Conservation (phyloP, 2,329 filamentous ascomycete genomes). For the Ceratocystis cacaofunesta region DNA sequence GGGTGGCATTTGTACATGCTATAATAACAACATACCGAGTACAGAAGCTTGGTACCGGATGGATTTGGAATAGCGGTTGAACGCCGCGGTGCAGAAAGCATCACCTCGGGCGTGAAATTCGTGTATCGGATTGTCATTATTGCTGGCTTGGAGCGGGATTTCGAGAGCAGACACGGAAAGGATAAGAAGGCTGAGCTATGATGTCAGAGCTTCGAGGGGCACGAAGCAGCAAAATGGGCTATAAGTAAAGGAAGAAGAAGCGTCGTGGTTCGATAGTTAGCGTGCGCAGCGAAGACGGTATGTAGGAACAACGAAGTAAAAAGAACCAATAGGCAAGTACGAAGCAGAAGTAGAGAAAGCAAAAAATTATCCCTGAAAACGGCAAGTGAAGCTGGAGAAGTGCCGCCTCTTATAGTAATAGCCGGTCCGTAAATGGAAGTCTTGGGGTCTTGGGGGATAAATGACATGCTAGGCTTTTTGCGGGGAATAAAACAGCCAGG, state of each 20-base stretch:
- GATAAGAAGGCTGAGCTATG: not conserved
- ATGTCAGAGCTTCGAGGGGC: not conserved
- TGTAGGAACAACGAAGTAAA: not conserved
- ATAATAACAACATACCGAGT: slow-evolving; percentile 33
- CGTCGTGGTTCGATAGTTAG: not conserved
- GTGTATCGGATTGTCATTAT: slow-evolving; percentile 55
- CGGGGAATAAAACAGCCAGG: slow-evolving; percentile 17
- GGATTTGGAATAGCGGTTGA: slow-evolving; percentile 56
- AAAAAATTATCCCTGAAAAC: not conserved
- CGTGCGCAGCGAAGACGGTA: not conserved
- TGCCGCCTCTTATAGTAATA: not conserved
- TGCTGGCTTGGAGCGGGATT: not conserved
- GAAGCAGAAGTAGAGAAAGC: too few species aligned
- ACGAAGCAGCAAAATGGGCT: not conserved
- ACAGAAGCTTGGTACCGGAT: slow-evolving; percentile 48
- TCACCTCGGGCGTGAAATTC: slow-evolving; percentile 62
- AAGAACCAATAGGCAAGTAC: too few species aligned
- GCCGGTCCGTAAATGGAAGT: not conserved
- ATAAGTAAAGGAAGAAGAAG: not conserved
- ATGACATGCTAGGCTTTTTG: not conserved
- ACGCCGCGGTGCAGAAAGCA: slow-evolving; percentile 61
- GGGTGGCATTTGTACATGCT: not conserved
- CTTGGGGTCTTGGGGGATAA: not conserved
- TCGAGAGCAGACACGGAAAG: not conserved
- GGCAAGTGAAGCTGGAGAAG: not conserved